phyloP scores from a whole-genome alignment of 2,329 filamentous ascomycete genomes.

The Emergomyces pasteurianus region DNA sequence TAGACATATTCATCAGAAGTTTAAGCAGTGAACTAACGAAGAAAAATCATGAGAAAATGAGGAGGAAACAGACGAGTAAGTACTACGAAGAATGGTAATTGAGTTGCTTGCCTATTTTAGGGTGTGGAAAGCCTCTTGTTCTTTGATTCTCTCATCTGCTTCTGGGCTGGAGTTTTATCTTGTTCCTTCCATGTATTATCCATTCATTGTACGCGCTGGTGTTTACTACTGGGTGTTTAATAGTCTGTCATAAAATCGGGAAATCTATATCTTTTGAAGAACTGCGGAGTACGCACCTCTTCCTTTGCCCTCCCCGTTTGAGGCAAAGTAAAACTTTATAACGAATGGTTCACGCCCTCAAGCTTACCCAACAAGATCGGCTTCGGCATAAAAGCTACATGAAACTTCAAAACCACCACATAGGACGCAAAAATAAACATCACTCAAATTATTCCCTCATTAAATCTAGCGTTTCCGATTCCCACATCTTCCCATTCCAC shows the following conservation, averaged over 20 bases:
- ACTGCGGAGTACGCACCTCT: too few species aligned
- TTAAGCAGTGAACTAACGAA: constrained; percentile 20
- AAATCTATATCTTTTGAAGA: too few species aligned
- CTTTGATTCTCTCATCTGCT: background rate
- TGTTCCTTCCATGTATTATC: background rate
- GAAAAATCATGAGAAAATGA: background rate
- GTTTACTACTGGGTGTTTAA: background rate
- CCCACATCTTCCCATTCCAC: background rate
- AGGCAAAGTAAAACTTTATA: too few species aligned
- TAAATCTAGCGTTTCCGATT: background rate
- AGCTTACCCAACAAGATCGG: too few species aligned
- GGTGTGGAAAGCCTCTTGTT: background rate
- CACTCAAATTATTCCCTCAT: background rate
- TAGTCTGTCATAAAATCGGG: background rate
- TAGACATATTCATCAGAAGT: constrained; percentile 51
- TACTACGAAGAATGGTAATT: background rate
- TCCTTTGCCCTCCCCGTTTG: too few species aligned
- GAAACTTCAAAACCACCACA: background rate
- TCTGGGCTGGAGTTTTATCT: background rate
- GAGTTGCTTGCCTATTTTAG: background rate
- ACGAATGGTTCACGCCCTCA: too few species aligned
- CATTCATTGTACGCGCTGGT: background rate
- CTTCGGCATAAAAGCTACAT: too few species aligned
- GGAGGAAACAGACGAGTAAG: background rate
- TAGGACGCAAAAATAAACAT: background rate